Evolutionary conservation across 2,329 filamentous ascomycete genomes (phyloP).

Genomic region (Colletotrichum ledebouriae): DNA sequence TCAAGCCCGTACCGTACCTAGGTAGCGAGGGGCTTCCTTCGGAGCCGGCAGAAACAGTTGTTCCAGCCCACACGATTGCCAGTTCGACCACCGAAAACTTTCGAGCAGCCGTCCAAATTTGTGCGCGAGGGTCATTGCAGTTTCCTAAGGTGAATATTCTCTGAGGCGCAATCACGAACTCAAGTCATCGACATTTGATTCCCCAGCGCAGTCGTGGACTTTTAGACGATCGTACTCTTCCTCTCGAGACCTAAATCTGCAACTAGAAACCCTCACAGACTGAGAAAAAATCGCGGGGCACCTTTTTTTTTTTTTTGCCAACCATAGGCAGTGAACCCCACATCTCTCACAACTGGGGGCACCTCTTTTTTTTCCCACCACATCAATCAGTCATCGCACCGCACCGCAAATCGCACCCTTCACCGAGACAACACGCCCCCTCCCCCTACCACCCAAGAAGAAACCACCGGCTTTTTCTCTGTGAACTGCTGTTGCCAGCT

Average conservation of each 20-base stretch:
- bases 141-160: not conserved
- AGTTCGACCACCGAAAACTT: constrained; percentile 33
- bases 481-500: constrained; percentile 20
- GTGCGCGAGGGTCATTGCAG: constrained; percentile 24
- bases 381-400: constrained; percentile 35
- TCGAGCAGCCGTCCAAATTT: constrained; percentile 30
- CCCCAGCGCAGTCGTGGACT: not conserved
- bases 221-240: not conserved
- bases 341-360: constrained; percentile 31
- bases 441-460: constrained; percentile 7
- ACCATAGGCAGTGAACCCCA: constrained; percentile 34
- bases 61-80: constrained; percentile 40
- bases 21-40: constrained; percentile 15
- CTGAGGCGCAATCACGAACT: constrained; percentile 22
- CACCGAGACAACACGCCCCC: constrained; percentile 39
- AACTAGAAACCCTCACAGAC: constrained; percentile 39
- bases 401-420: constrained; percentile 33
- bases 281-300: constrained; percentile 41
- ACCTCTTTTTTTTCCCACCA: constrained; percentile 43
- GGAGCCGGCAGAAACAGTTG: constrained; percentile 29
- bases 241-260: constrained; percentile 26
- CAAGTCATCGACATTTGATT: not conserved
- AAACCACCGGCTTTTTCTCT: not conserved
- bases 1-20: not conserved
- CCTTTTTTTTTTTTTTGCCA: constrained; percentile 21